Evolutionary conservation across 306 rosid species (phyloP).

Genomic region (Prunus campanulata): DNA sequence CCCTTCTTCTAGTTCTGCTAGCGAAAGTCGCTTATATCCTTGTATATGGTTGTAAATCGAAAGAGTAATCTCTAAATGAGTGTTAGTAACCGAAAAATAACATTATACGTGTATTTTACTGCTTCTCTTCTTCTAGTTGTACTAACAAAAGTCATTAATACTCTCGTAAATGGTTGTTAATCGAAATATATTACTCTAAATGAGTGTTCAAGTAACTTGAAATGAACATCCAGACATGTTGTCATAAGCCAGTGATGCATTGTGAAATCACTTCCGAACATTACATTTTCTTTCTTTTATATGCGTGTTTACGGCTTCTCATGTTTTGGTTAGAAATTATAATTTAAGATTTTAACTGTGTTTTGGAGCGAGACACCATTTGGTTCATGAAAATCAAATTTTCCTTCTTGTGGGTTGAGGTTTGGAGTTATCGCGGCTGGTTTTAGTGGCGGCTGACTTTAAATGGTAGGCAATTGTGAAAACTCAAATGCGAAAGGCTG

Average conservation of each 20-base stretch:
- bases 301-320: background rate
- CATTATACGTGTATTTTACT: background rate
- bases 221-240: too few relatives aligned
- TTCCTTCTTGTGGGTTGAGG: background rate
- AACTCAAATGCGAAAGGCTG: background rate
- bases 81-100: too few relatives aligned
- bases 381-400: background rate
- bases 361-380: background rate
- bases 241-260: too few relatives aligned
- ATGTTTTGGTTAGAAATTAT: background rate
- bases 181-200: too few relatives aligned
- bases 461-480: background rate
- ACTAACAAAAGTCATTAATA: background rate
- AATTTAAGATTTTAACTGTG: background rate
- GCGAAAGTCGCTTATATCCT: background rate
- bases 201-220: too few relatives aligned
- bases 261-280: too few relatives aligned
- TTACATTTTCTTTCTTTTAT: too few relatives aligned
- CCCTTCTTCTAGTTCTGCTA: background rate
- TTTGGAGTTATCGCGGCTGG: slow-evolving; percentile 14
- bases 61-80: too few relatives aligned
- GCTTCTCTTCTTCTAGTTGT: background rate
- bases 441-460: slow-evolving; percentile 34
- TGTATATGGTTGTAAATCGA: too few relatives aligned
- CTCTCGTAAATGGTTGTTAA: too few relatives aligned